Evolutionary conservation across 1,284 basidiomycete genomes (phyloP).

Genomic region (Naganishia sp.): DNA sequence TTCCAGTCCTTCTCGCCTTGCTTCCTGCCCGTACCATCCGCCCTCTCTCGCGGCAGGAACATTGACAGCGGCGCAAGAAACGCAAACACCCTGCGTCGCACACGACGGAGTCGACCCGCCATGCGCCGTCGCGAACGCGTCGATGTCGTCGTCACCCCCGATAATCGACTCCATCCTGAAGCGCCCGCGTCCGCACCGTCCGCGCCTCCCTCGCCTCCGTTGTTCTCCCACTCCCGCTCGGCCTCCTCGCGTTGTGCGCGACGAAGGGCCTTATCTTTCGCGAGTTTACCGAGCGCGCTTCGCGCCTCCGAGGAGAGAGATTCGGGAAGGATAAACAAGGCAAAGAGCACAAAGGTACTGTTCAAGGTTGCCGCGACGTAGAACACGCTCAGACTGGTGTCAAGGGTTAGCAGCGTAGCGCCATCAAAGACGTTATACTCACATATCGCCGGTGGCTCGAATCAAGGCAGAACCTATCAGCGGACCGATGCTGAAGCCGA

Average conservation of each 20-base stretch:
- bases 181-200: slow-evolving; percentile 15
- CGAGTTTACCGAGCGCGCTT: slow-evolving; percentile 40
- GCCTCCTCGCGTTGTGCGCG: slow-evolving; percentile 54
- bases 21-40: slow-evolving; percentile 46
- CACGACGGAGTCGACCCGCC: slow-evolving; percentile 40
- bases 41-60: slow-evolving; percentile 61
- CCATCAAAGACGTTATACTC: slow-evolving; percentile 44
- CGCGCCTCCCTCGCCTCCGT: slow-evolving; percentile 1
- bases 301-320: slow-evolving; percentile 59
- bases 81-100: slow-evolving; percentile 52
- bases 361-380: slow-evolving; percentile 59
- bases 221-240: slow-evolving; percentile 50
- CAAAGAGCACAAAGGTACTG: slow-evolving; percentile 58
- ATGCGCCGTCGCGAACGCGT: slow-evolving; percentile 38
- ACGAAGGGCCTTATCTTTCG: slow-evolving; percentile 48
- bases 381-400: slow-evolving; percentile 68
- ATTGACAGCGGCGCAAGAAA: slow-evolving; percentile 69
- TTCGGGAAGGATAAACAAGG: slow-evolving; percentile 71
- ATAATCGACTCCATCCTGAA: slow-evolving; percentile 36
- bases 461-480: slow-evolving; percentile 72
- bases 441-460: slow-evolving; percentile 60
- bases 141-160: slow-evolving; percentile 25
- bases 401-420: slow-evolving; percentile 35
- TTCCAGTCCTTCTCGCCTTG: slow-evolving; percentile 65
- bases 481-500: slow-evolving; percentile 74